phyloP scores from a whole-genome alignment of 2,329 filamentous ascomycete genomes.

The Tricladium varicosporioides region DNA sequence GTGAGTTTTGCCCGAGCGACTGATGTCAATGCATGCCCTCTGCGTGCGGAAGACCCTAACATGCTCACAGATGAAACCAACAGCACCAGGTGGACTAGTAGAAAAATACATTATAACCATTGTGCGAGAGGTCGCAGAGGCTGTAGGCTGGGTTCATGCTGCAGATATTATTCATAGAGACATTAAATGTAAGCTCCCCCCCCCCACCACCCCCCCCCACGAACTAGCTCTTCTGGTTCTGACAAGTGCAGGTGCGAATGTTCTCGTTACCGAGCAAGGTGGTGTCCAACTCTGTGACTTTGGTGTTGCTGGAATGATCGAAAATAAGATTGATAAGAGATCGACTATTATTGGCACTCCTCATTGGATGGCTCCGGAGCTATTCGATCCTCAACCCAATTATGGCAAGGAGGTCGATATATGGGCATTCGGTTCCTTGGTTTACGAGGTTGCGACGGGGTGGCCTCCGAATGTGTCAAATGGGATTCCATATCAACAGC shows the following conservation, averaged over 20 bases:
- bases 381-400: conserved; percentile 62
- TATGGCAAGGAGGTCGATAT: conserved; percentile 76
- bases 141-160: conserved; percentile 65
- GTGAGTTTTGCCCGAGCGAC: conserved; percentile 46
- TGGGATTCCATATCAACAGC: conserved; percentile 45
- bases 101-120: conserved; percentile 71
- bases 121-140: conserved; percentile 63
- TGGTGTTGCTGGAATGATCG: conserved; percentile 75
- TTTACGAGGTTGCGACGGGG: conserved; percentile 79
- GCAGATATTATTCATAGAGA: conserved; percentile 70
- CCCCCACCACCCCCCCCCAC: no score
- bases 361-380: conserved; percentile 84
- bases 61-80: conserved; percentile 55
- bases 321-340: conserved; percentile 72
- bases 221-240: conserved; percentile 1
- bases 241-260: conserved; percentile 57
- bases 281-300: conserved; percentile 82
- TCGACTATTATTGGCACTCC: conserved; percentile 80
- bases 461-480: conserved; percentile 67
- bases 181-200: conserved; percentile 61
- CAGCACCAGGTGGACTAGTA: conserved; percentile 60
- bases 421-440: conserved; percentile 80
- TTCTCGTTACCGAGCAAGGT: conserved; percentile 74
- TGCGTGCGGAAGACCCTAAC: conserved; percentile 1
- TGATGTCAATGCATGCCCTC: conserved; percentile 25